Conservation (phyloP, 2,329 filamentous ascomycete genomes). For the Beauveria scarabaeidicola region DNA sequence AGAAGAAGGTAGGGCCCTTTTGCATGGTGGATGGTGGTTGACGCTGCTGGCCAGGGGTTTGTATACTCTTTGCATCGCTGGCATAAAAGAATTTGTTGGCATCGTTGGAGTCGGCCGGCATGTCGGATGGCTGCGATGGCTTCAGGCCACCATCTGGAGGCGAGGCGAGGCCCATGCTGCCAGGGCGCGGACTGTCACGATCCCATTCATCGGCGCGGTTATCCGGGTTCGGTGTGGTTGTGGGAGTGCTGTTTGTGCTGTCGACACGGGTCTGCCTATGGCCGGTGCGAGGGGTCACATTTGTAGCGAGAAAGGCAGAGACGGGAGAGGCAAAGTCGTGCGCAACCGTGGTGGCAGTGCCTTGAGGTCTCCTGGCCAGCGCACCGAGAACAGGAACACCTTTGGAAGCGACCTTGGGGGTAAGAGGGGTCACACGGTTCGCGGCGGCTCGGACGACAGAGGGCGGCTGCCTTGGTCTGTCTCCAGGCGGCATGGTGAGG, state of each 20-base stretch:
- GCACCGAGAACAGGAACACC: slow-evolving; percentile 33
- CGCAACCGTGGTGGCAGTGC: slow-evolving; percentile 14
- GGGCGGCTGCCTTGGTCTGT: slow-evolving; percentile 58
- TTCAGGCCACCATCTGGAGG: slow-evolving; percentile 19
- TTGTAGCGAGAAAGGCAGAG: slow-evolving; percentile 51
- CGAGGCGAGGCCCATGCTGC: slow-evolving; percentile 24
- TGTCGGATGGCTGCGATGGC: slow-evolving; percentile 22
- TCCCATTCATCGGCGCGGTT: slow-evolving; percentile 36
- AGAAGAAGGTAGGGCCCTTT: slow-evolving; percentile 46
- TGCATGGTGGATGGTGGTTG: slow-evolving; percentile 32
- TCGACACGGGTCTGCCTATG: slow-evolving; percentile 63
- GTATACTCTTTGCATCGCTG: slow-evolving; percentile 56
- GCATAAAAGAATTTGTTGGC: slow-evolving; percentile 83
- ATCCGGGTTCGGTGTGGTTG: slow-evolving; percentile 46
- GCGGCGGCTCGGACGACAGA: slow-evolving; percentile 51
- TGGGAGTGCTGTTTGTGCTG: slow-evolving; percentile 59
- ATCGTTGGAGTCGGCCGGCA: slow-evolving; percentile 28
- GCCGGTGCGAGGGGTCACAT: slow-evolving; percentile 72
- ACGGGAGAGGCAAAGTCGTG: slow-evolving; percentile 42
- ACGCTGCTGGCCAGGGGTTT: slow-evolving; percentile 27
- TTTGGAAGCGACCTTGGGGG: slow-evolving; percentile 43
- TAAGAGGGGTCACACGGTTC: slow-evolving; percentile 35
- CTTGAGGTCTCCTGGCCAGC: slow-evolving; percentile 27
- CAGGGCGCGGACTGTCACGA: slow-evolving; percentile 17
- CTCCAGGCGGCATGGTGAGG: slow-evolving; percentile 24